Evolutionary conservation across 768 basidiomycete genomes (phyloP), one percentile per base, ranked within the genome.

Genomic region (Serpula lacrymans): DNA sequence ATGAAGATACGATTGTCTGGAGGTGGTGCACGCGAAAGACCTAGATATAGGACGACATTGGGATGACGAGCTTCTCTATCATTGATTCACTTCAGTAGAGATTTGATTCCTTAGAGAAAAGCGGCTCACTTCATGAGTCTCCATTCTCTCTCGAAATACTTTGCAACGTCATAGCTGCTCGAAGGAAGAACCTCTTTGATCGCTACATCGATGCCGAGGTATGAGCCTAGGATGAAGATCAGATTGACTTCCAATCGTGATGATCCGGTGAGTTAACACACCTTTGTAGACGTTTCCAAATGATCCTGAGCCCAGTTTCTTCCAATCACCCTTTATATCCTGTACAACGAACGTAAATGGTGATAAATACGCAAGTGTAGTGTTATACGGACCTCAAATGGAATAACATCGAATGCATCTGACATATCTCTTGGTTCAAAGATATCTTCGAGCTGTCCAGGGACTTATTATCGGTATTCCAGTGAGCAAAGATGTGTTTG

Each of bases 71-170:
- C 85, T 69, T 92, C 88, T 55, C 79, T 75, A 43, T n/a, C 20
- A 24, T 14, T 12, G 32, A 21, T 14, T 18, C 6, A 18, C 0
- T 26, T 55, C 30, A 54, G 45, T 27, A 17, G 6, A 7, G 17
- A 4, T 13, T 29, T 4, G 9, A 1, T 4, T n/a, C n/a, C n/a
- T n/a, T n/a, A 25, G 13, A 29, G 48, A 25, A 45, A 23, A 47
- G 26, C 14, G 1, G 52, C 64, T 46, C 55, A 78, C 74, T 92
- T 91, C 92, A 97, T 96, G 22, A 98, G 78, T 22, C 89, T 77
- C 90, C 93, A 96, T 73, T 99, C 95, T n/a, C 95, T 78, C 56
- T 95, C 90, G 60, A 98, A 95, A 69, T 99, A 98, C 65, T 99
- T 99, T 52, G 84, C 77, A 25, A 96, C 92, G 53, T 96, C 91